These are phyloP conservation scores for Kuraishia piskuri DNA, from an alignment of 805 yeast genomes.

Conservation along the genomic window DNA sequence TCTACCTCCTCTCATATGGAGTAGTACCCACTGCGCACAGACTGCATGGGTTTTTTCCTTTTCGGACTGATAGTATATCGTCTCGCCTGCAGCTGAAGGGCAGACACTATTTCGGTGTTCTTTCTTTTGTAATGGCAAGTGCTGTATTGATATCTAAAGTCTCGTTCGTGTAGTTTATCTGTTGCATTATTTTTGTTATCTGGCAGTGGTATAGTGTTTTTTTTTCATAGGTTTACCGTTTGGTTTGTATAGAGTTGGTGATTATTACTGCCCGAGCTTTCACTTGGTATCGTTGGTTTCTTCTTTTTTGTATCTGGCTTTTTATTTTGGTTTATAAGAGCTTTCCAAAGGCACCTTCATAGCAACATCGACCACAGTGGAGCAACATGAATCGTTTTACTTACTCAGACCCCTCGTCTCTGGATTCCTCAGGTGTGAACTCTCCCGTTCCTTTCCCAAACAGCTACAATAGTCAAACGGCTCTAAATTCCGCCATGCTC, in stretches of 20 bases:
- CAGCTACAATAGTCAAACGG: constrained; percentile 4
- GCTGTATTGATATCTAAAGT: too few relatives aligned
- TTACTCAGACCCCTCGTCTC: background rate
- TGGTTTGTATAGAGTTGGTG: too few relatives aligned
- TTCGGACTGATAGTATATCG: background rate
- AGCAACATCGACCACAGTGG: background rate
- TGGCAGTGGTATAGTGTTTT: too few relatives aligned
- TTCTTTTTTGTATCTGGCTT: background rate
- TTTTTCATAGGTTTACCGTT: too few relatives aligned
- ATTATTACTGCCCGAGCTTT: too few relatives aligned
- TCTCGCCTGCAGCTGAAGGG: background rate
- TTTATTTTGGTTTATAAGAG: too few relatives aligned
- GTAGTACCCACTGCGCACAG: background rate
- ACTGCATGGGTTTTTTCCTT: background rate
- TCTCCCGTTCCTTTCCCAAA: background rate
- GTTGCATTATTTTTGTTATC: too few relatives aligned
- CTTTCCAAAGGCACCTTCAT: too few relatives aligned
- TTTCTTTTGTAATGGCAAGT: too few relatives aligned
- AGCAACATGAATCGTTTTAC: background rate
- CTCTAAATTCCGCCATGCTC: constrained; percentile 16
- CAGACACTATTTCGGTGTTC: too few relatives aligned
- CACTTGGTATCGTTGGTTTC: too few relatives aligned
- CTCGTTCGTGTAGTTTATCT: too few relatives aligned
- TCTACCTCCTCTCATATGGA: background rate
- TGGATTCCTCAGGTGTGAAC: constrained; percentile 1